phyloP scores from a whole-genome alignment of 352 stramenopile genomes.

The Phytophthora kernoviae region DNA sequence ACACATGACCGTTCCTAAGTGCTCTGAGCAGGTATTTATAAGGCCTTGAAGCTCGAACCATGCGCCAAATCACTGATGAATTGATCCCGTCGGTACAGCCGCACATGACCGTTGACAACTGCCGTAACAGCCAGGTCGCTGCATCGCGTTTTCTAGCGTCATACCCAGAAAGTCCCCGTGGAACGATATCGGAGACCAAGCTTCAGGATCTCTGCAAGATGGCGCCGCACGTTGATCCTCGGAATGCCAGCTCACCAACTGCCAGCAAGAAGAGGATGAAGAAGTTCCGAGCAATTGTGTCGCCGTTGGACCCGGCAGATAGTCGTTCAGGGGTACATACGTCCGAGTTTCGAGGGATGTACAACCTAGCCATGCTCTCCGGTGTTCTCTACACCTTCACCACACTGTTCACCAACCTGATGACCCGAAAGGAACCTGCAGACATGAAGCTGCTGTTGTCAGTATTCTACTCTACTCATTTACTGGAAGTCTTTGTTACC shows the following conservation, averaged over 20 bases:
- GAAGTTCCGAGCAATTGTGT: slow-evolving; percentile 66
- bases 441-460: slow-evolving; percentile 62
- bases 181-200: background rate
- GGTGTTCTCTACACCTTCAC: slow-evolving; percentile 68
- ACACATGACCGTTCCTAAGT: background rate
- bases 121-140: slow-evolving; percentile 20
- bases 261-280: slow-evolving; percentile 47
- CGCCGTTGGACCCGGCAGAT: slow-evolving; percentile 71
- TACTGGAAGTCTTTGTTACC: slow-evolving; percentile 72
- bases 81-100: background rate
- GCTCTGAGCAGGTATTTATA: slow-evolving; percentile 6
- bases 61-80: slow-evolving; percentile 5
- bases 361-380: slow-evolving; percentile 76
- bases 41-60: slow-evolving; percentile 17
- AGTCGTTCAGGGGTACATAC: slow-evolving; percentile 67
- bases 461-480: slow-evolving; percentile 76
- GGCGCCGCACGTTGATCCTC: slow-evolving; percentile 18
- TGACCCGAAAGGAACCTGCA: slow-evolving; percentile 50
- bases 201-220: background rate
- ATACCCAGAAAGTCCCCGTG: slow-evolving; percentile 20
- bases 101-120: background rate
- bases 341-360: slow-evolving; percentile 79
- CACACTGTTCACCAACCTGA: slow-evolving; percentile 59
- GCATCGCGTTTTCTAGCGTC: slow-evolving; percentile 3
- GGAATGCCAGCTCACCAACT: slow-evolving; percentile 21